Conservation (phyloP, 306 rosid genomes). For the Begonia masoniana region DNA sequence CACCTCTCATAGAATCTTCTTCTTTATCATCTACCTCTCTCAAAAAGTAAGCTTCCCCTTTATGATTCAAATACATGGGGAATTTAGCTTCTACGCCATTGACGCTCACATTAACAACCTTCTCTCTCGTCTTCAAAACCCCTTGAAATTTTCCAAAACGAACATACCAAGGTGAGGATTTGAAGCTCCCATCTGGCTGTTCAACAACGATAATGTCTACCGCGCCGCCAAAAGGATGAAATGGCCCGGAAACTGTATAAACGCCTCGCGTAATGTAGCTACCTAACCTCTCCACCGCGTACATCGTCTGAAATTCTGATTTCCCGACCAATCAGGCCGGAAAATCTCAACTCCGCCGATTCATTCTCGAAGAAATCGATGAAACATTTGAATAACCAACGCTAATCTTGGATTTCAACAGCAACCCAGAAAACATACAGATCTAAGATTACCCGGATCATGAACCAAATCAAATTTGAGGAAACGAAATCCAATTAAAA, state of each 20-base stretch:
- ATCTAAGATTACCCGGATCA: too few relatives aligned
- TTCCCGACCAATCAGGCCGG: too few relatives aligned
- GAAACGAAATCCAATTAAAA: too few relatives aligned
- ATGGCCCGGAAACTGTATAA: conserved; percentile 89
- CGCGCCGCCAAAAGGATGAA: conserved; percentile 98
- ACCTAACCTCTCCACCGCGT: conserved; percentile 84
- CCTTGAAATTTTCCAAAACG: conserved; percentile 97
- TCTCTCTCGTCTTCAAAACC: conserved; percentile 81
- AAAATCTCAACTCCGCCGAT: too few relatives aligned
- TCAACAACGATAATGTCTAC: conserved; percentile 90
- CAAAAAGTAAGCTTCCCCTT: conserved; percentile 88
- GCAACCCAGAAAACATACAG: too few relatives aligned
- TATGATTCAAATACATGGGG: conserved; percentile 87
- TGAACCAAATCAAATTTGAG: too few relatives aligned
- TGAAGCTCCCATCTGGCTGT: conserved; percentile 88
- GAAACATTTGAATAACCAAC: too few relatives aligned
- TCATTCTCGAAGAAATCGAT: too few relatives aligned
- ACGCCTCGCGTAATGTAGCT: conserved; percentile 80
- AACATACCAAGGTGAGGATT: conserved; percentile 93
- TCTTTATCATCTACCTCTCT: conserved; percentile 36
- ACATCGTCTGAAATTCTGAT: conserved; percentile 24
- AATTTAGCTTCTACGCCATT: conserved; percentile 74
- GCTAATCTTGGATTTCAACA: too few relatives aligned
- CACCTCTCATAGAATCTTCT: too few relatives aligned
- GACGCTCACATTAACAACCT: conserved; percentile 59